Evolutionary conservation across 345 rosid genomes (phyloP), one percentile per base, ranked within the genome.

Genomic region (Xanthoceras sorbifolium): DNA sequence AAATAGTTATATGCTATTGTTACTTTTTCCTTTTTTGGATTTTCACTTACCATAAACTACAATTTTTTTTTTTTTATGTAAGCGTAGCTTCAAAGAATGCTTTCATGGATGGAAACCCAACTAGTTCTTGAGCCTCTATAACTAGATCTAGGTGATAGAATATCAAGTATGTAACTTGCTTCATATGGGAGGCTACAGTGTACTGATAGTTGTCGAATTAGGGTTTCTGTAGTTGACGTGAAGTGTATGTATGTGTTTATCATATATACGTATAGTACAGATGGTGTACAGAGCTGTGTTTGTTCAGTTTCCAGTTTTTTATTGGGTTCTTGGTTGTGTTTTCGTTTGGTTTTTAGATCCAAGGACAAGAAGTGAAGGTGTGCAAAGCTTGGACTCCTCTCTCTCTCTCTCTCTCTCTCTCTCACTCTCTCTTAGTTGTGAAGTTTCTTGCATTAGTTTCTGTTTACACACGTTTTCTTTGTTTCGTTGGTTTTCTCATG

Each of bases 161-260:
- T 1, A 57, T 20, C 25, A 1, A 44, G 23, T 74, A 20, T 50
- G 3, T 64, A 22, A 20, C 63, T 73, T 61, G 76, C 25, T 73
- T 26, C 36, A 9, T n/a, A n/a, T 42, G 67, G 34, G 25, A 25
- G n/a, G 1, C 9, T 6, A 2, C 7, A 40, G 23, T 20, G 0
- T 6, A 20, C 26, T 57, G 8, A 17, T 34, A 34, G 11, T 36
- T 48, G n/a, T 23, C 28, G 6, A 80, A 76, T 79, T 85, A 85
- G 88, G 88, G 88, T 80, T 85, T 71, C 71, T 28, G 77, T 70
- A 17, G 79, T 64, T 60, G 80, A 80, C 84, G 82, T 82, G 82
- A 72, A 80, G 74, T 69, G 26, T 74, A 50, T 74, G 62, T 63
- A 1, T 36, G n/a, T n/a, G n/a, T n/a, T n/a, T n/a, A n/a, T 23